Percentiles rank a stretch among this genome's conserved stretches.
phyloP scores from a whole-genome alignment of 768 basidiomycete species.

The Rhizopogon roseolus region DNA sequence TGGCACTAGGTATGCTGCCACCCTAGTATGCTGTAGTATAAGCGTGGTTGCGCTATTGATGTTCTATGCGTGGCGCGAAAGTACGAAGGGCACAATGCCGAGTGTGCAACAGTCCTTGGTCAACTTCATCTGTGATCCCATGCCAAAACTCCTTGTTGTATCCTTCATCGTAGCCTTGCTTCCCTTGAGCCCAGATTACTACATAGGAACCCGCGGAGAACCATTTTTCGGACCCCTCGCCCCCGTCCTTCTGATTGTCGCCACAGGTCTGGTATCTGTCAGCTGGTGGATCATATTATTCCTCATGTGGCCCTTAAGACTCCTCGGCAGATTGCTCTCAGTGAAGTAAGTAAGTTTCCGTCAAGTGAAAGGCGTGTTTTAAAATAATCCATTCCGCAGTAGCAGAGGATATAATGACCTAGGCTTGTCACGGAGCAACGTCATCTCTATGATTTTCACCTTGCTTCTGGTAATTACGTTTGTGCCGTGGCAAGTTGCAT shows the following conservation, averaged over 20 bases:
- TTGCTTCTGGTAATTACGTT: constrained; percentile 64
- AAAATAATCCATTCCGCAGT: neutral
- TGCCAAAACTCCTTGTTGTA: constrained; percentile 37
- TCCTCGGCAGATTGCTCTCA: constrained; percentile 7
- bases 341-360: constrained; percentile 9
- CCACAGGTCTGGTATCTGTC: constrained; percentile 59
- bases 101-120: constrained; percentile 45
- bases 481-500: constrained; percentile 92
- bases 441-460: constrained; percentile 57
- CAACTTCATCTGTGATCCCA: constrained; percentile 33
- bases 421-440: constrained; percentile 40
- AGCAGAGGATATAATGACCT: constrained; percentile 26
- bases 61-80: constrained; percentile 43
- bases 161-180: constrained; percentile 46
- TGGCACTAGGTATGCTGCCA: constrained; percentile 70
- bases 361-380: neutral
- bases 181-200: constrained; percentile 50
- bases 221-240: constrained; percentile 29
- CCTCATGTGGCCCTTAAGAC: constrained; percentile 42
- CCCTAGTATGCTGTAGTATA: constrained; percentile 66
- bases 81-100: constrained; percentile 31
- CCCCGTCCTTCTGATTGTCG: constrained; percentile 48
- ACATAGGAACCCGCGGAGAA: constrained; percentile 58
- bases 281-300: constrained; percentile 50
- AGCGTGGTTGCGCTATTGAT: constrained; percentile 61